Base-by-base conservation (phyloP, 345 rosid species). In the Brassica rapa region DNA sequence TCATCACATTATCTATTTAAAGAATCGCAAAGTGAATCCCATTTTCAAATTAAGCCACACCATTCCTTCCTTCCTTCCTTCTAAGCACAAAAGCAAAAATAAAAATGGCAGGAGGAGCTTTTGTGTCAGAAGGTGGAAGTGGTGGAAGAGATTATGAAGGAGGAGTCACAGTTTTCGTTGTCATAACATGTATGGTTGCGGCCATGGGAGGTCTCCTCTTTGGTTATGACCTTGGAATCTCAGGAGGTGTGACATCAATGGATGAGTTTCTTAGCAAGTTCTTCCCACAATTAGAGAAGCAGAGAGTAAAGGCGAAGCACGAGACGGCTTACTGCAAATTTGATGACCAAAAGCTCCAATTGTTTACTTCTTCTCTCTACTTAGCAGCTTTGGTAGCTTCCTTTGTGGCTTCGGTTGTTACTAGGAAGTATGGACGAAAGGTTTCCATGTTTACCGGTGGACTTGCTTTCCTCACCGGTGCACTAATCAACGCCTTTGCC, bases 171-270 rank as follows among this genome's bases (percentile, higher is more conserved):
- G 6, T 19, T 8, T 87, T 83, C 80, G 97, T 93, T 63, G 46
- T 89, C 62, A 63, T 89, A 27, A 78, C 93, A 10, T 91, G 97
- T 85, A 2, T 87, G 46, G 76, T 85, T 61, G 97, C 93, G 5
- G 93, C 95, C 51, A 74, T 88, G 81, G 95, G 98, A 24, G 94
- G 98, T 66, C 86, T 90, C 12, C 79, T 93, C 70, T 93, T 93
- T 24, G 98, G 94, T 60, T 93, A 93, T 78, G 98, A 93, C 82
- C 85, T 91, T 81, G 97, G 97, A 80, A 93, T 93, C 81, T 91
- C 97, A 81, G 84, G 88, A 69, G 89, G 91, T 1, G 89, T 86
- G 67, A 88, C 91, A 15, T 82, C 91, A 10, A 88, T 88, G 91
- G 77, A 75, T 12, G 74, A 84, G 8, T 86, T 86, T 67, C 72